These are phyloP conservation scores for Brasenia schreberi DNA, from an alignment of 164 flowering plant species.

Conservation along the genomic window DNA sequence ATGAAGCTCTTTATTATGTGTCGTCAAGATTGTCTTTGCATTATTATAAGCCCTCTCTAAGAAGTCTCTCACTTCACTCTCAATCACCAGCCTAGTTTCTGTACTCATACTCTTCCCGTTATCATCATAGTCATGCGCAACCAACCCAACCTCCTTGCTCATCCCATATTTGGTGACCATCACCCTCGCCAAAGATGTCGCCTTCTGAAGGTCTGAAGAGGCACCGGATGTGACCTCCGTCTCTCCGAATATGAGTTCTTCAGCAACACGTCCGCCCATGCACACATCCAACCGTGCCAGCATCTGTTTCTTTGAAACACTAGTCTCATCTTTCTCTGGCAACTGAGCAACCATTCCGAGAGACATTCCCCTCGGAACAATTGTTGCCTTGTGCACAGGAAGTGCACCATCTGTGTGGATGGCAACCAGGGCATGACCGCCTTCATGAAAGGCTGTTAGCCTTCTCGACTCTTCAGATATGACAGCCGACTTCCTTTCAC, in stretches of 20 bases:
- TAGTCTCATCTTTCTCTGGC: slow-evolving; percentile 75
- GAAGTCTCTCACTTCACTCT: slow-evolving; percentile 52
- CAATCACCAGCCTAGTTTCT: slow-evolving; percentile 77
- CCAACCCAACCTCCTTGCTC: slow-evolving; percentile 85
- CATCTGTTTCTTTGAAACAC: slow-evolving; percentile 81
- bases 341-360: slow-evolving; percentile 88
- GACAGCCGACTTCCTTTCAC: slow-evolving; percentile 90
- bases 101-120: slow-evolving; percentile 90
- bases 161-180: slow-evolving; percentile 92
- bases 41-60: slow-evolving; percentile 74
- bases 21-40: slow-evolving; percentile 72
- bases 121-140: slow-evolving; percentile 66
- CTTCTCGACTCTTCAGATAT: slow-evolving; percentile 79
- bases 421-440: slow-evolving; percentile 93
- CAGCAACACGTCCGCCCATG: slow-evolving; percentile 97
- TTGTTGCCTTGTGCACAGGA: slow-evolving; percentile 92
- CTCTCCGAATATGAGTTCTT: slow-evolving; percentile 93
- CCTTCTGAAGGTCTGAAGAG: slow-evolving; percentile 64
- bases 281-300: slow-evolving; percentile 88
- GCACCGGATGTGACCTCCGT: slow-evolving; percentile 83
- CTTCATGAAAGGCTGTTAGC: slow-evolving; percentile 91
- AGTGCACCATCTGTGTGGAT: slow-evolving; percentile 93
- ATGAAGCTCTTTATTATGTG: slow-evolving; percentile 62
- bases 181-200: slow-evolving; percentile 64
- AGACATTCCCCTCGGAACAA: slow-evolving; percentile 82